Conservation (phyloP, 345 rosid genomes). For the Pseudoturritis turrita region DNA sequence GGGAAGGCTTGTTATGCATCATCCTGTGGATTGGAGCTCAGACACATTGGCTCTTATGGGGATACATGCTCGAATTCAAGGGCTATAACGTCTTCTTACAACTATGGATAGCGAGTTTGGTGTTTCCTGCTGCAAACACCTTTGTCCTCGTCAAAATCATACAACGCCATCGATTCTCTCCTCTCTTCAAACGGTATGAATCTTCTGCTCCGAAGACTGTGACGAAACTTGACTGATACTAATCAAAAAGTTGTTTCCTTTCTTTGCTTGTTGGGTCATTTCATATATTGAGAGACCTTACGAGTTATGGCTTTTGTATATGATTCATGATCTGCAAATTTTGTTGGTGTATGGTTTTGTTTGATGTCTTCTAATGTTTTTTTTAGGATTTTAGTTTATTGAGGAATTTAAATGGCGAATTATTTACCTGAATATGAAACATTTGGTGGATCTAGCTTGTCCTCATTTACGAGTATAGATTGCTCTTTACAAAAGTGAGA, state of each 20-base stretch:
- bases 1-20: constrained; percentile 50
- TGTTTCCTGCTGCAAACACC: constrained; percentile 68
- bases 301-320: not conserved
- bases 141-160: constrained; percentile 49
- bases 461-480: no score
- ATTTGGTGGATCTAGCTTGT: no score
- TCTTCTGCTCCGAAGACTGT: constrained; percentile 23
- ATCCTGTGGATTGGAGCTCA: constrained; percentile 81
- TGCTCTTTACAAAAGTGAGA: no score
- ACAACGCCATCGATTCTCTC: constrained; percentile 45
- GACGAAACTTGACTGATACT: constrained; percentile 16
- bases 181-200: constrained; percentile 34
- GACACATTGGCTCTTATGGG: constrained; percentile 85
- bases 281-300: not conserved
- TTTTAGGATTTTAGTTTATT: no score
- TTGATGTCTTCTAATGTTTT: no score
- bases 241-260: not conserved
- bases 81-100: constrained; percentile 72
- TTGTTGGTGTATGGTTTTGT: not conserved
- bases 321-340: constrained; percentile 11
- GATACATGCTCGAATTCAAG: constrained; percentile 77
- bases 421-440: no score
- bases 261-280: not conserved
- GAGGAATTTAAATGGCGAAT: no score
- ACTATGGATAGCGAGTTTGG: constrained; percentile 78